These are phyloP conservation scores for Paramecium bursaria DNA, from an alignment of 73 alveolate species.

Conservation along the genomic window DNA sequence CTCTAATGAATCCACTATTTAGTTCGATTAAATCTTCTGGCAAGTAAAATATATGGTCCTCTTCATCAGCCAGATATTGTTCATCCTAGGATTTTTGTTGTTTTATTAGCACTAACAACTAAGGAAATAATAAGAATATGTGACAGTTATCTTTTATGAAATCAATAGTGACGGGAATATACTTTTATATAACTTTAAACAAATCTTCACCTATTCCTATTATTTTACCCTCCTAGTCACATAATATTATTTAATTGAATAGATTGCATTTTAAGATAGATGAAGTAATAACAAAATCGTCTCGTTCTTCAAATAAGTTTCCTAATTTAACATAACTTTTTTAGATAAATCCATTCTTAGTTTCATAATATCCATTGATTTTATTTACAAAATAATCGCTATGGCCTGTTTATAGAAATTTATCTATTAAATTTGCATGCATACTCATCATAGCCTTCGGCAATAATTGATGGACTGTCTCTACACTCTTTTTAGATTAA, in stretches of 20 bases:
- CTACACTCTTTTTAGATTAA: too few species aligned
- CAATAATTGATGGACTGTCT: conserved; percentile 26
- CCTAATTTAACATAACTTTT: conserved; percentile 57
- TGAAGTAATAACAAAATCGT: conserved; percentile 42
- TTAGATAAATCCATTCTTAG: conserved; percentile 45
- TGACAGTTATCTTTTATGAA: conserved; percentile 40
- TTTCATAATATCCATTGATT: conserved; percentile 54
- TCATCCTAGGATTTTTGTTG: background rate
- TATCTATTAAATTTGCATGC: conserved; percentile 34
- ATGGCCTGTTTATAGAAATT: conserved; percentile 34
- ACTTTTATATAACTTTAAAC: background rate
- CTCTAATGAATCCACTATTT: conserved; percentile 22
- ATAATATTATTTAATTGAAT: conserved; percentile 4
- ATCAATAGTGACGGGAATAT: background rate
- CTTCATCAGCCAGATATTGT: conserved; percentile 41
- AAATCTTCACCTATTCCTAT: conserved; percentile 53
- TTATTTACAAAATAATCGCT: conserved; percentile 44
- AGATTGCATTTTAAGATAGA: conserved; percentile 40
- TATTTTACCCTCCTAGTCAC: conserved; percentile 22
- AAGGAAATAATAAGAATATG: conserved; percentile 12
- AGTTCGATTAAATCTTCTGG: conserved; percentile 40
- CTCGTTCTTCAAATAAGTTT: conserved; percentile 45
- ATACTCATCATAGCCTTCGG: conserved; percentile 50
- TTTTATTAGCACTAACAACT: background rate
- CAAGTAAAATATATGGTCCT: conserved; percentile 44